Evolutionary conservation across 2,329 filamentous ascomycete species (phyloP).

Genomic region (Ustilaginoidea virens): DNA sequence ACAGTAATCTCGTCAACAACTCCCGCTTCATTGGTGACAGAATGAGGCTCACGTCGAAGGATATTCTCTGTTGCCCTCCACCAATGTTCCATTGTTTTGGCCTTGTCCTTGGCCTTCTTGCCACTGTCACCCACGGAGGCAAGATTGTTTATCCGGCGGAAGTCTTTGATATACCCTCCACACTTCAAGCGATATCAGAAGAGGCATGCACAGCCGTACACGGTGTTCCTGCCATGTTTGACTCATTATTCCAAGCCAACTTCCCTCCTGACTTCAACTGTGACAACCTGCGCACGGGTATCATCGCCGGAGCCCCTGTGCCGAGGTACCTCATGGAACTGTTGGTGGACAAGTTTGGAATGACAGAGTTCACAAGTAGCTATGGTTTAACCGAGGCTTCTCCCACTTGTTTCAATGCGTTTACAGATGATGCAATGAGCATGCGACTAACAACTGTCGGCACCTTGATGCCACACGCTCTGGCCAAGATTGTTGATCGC

Average conservation of each 20-base stretch:
- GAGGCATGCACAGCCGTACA: constrained; percentile 61
- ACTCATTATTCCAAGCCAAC: constrained; percentile 40
- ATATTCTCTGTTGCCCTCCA: constrained; percentile 66
- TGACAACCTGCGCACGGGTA: constrained; percentile 52
- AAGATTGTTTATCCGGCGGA: constrained; percentile 65
- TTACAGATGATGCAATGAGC: constrained; percentile 54
- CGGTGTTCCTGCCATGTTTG: constrained; percentile 76
- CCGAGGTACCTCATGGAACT: constrained; percentile 61
- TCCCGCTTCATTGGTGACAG: constrained; percentile 58
- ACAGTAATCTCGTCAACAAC: constrained; percentile 47
- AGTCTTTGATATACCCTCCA: constrained; percentile 53
- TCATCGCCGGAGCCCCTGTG: constrained; percentile 65
- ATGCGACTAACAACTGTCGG: constrained; percentile 57
- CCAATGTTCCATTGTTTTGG: constrained; percentile 81
- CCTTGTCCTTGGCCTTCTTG: constrained; percentile 60
- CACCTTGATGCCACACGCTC: constrained; percentile 58
- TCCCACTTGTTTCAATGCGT: constrained; percentile 69
- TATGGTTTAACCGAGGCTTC: constrained; percentile 65
- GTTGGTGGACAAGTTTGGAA: constrained; percentile 55
- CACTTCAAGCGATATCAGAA: constrained; percentile 49
- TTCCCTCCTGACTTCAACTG: constrained; percentile 25
- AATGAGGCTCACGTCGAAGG: constrained; percentile 50
- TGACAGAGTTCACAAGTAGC: constrained; percentile 57
- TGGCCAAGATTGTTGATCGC: constrained; percentile 62
- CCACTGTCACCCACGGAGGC: constrained; percentile 56